phyloP scores from a whole-genome alignment of 148 eudicot genomes.

The Rhododendron griersonianum region DNA sequence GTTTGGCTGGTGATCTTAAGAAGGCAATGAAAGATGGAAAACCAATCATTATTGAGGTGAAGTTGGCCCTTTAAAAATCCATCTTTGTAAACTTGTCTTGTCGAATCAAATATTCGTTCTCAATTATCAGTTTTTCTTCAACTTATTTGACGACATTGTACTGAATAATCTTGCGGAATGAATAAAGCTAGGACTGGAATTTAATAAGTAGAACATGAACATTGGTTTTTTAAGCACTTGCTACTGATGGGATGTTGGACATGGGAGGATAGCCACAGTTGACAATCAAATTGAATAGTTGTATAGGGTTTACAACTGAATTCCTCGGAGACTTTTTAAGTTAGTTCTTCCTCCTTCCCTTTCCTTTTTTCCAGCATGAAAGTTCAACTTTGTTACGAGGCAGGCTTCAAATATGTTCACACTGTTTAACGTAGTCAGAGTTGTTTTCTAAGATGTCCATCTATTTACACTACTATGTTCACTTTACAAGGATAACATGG shows the following conservation, averaged over 20 bases:
- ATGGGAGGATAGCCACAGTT: not conserved
- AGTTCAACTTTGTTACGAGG: not conserved
- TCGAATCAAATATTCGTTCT: not conserved
- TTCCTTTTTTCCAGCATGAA: not conserved
- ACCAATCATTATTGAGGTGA: conserved; percentile 95
- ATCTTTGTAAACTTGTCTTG: not conserved
- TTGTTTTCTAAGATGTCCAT: not conserved
- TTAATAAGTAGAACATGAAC: not conserved
- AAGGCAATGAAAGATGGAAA: conserved; percentile 99
- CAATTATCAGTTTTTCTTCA: not conserved
- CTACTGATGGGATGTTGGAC: not conserved
- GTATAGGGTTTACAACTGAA: not conserved
- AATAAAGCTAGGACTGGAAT: not conserved
- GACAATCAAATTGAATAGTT: not conserved
- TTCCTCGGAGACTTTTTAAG: not conserved
- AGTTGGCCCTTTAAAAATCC: not conserved
- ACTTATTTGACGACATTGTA: not conserved
- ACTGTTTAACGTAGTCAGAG: not conserved
- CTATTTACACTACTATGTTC: not conserved
- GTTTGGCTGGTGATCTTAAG: conserved; percentile 98
- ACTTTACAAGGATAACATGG: not conserved
- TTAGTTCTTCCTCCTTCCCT: not conserved
- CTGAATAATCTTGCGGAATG: not conserved
- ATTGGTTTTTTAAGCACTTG: not conserved
- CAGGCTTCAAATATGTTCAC: not conserved